Conservation (phyloP, 1,139 yeast genomes). For the Kodamaea fungicola region DNA sequence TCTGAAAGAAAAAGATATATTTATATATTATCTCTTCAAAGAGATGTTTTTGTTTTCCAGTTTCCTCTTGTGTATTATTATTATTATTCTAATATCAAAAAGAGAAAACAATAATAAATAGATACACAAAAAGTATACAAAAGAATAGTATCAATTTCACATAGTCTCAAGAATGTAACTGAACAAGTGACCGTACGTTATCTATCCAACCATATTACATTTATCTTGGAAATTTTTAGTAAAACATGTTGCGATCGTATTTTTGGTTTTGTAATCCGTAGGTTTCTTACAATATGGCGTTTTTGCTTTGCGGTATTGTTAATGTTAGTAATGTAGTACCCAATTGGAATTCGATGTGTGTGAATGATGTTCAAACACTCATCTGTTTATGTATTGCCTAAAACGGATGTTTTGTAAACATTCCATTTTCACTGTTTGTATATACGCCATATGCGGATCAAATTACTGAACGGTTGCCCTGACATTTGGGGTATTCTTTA, state of each 20-base stretch:
- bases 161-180: too few relatives aligned
- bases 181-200: too few relatives aligned
- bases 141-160: neutral
- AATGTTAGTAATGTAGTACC: neutral
- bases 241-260: too few relatives aligned
- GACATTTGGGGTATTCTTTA: neutral
- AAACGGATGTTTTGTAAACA: conserved; percentile 10
- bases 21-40: conserved; percentile 3
- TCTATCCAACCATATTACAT: too few relatives aligned
- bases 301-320: neutral
- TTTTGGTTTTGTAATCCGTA: too few relatives aligned
- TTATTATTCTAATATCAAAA: conserved; percentile 5
- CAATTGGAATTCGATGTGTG: neutral
- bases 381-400: conserved; percentile 14
- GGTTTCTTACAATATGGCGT: neutral
- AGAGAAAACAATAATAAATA: conserved; percentile 8
- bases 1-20: conserved; percentile 4
- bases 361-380: neutral
- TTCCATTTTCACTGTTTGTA: neutral
- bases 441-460: conserved; percentile 1
- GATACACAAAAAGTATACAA: neutral
- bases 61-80: conserved; percentile 11
- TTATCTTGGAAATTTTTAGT: too few relatives aligned
- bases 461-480: neutral
- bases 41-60: conserved; percentile 10